Conservation (phyloP, 129 eudicot species). For the Lactuca sativa region DNA sequence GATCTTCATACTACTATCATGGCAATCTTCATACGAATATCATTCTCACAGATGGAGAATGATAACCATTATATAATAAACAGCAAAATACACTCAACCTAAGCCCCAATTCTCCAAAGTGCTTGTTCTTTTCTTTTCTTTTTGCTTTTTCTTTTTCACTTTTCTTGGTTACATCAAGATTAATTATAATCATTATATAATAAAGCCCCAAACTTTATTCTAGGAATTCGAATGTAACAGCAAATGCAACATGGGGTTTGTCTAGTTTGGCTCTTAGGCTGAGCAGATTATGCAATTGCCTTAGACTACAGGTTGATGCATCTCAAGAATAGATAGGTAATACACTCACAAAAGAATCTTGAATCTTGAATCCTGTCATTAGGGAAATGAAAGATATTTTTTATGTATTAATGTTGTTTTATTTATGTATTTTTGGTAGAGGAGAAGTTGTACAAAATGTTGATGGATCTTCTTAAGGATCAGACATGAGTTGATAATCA, state of each 20-base stretch:
- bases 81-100: too few relatives aligned
- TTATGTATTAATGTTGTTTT: not conserved
- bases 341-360: not conserved
- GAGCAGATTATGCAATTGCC: conserved; percentile 44
- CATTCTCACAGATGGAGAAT: too few relatives aligned
- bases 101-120: too few relatives aligned
- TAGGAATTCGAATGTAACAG: conserved; percentile 52
- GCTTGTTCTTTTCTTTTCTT: conserved; percentile 56
- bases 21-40: too few relatives aligned
- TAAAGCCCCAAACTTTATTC: conserved; percentile 4
- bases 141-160: not conserved
- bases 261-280: conserved; percentile 49
- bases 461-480: conserved; percentile 43
- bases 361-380: not conserved
- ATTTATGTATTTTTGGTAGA: conserved; percentile 41
- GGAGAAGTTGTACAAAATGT: conserved; percentile 42
- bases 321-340: conserved; percentile 58
- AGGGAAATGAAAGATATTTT: conserved; percentile 3
- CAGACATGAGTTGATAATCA: conserved; percentile 51
- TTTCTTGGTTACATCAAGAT: not conserved
- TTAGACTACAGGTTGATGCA: conserved; percentile 42
- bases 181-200: not conserved
- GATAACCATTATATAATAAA: too few relatives aligned
- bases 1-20: too few relatives aligned
- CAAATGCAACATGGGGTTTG: conserved; percentile 61